Evolutionary conservation across 2,329 filamentous ascomycete species (phyloP), one percentile per base, ranked within the genome.

Genomic region (Scortechinia acanthostroma): DNA sequence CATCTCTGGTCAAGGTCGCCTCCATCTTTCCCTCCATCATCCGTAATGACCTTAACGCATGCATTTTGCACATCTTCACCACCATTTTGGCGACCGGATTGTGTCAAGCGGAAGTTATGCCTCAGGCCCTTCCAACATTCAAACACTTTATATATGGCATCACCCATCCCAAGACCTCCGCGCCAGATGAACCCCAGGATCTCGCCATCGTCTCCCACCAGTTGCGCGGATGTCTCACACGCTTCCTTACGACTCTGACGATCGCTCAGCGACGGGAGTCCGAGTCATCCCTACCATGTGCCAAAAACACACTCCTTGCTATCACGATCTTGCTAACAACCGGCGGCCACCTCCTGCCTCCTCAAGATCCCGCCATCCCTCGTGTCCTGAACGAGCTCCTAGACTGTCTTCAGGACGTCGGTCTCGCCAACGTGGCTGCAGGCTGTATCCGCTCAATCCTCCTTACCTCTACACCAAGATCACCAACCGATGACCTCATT

Each of bases 21-120:
- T 88, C 94, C 49, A 90, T 97, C 15, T 98, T 98, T 65, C 94
- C 94, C 0, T 82, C 88, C 2, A 91, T 98, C 55, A 98, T 98
- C 69, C 93, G 93, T 59, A 91, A 90, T 6, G 93, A 98, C 60
- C 74, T 98, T 4, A 90, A 97, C 58, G 91, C 93, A 30, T 97
- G 91, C 57, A 95, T 97, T 52, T 78, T 98, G 43, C 91, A 98
- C 67, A 95, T 97, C 46, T 96, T 97, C 58, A 86, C 88, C 45
- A 95, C 90, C 0, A 93, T 95, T 47, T 76, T 98, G 13, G 86
- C 88, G 14, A 96, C 90, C 1, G 85, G 88, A 1, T 74, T 81
- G 10, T 97, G 91, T 57, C 94, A 98, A 64, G 80, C 88, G 21
- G 76, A 88, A 28, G 88, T 97, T 22, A 84, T 97, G 1, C 91